Conservation (phyloP, 2,329 filamentous ascomycete species). For the Aspergillus nomiae region DNA sequence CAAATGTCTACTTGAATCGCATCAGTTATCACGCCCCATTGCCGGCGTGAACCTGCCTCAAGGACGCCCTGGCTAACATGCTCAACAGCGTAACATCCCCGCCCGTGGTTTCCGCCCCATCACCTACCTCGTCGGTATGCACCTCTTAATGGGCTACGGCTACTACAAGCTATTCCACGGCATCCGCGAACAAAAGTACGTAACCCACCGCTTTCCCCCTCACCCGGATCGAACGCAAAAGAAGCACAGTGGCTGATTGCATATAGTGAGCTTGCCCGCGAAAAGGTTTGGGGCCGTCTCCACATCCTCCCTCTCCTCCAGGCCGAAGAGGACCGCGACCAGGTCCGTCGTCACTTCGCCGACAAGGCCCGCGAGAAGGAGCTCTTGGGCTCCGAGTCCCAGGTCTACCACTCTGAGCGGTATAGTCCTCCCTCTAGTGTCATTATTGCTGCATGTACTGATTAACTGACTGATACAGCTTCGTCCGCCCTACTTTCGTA, state of each 20-base stretch:
- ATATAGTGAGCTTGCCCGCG: constrained; percentile 81
- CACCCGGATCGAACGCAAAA: neutral
- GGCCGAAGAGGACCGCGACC: constrained; percentile 94
- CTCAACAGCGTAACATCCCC: constrained; percentile 79
- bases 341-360: constrained; percentile 82
- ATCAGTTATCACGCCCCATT: neutral
- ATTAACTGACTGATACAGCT: constrained; percentile 54
- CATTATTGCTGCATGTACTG: constrained; percentile 7
- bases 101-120: constrained; percentile 85
- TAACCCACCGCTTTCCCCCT: constrained; percentile 18
- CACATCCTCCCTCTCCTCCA: constrained; percentile 91
- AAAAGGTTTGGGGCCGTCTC: constrained; percentile 98
- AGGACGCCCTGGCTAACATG: constrained; percentile 10
- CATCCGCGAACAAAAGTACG: constrained; percentile 88
- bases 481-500: constrained; percentile 78
- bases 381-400: constrained; percentile 78
- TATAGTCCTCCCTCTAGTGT: constrained; percentile 49
- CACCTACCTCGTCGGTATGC: constrained; percentile 75
- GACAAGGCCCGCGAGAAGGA: constrained; percentile 90
- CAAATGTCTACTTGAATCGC: neutral
- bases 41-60: neutral
- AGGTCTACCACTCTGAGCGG: constrained; percentile 87
- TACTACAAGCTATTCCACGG: constrained; percentile 85
- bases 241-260: neutral
- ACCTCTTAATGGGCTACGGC: constrained; percentile 80